These are phyloP conservation scores for Pulveroboletus sp. DNA, from an alignment of 768 basidiomycete genomes.

Conservation along the genomic window DNA sequence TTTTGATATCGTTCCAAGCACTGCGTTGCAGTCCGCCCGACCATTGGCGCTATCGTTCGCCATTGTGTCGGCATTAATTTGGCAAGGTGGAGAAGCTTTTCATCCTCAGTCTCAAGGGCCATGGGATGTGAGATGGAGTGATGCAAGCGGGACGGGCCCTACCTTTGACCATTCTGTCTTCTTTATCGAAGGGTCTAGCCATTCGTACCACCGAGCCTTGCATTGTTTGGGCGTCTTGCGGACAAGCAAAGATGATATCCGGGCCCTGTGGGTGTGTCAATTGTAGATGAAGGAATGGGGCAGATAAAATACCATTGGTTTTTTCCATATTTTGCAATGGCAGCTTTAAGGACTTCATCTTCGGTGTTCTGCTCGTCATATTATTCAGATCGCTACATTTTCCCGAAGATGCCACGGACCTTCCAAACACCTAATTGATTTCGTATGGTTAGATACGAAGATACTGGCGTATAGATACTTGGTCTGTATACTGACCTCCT, in stretches of 20 bases:
- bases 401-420: constrained; percentile 36
- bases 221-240: constrained; percentile 99
- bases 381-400: not conserved
- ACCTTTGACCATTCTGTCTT: constrained; percentile 99
- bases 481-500: constrained; percentile 52
- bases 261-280: constrained; percentile 57
- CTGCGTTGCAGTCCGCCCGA: constrained; percentile 95
- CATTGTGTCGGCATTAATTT: constrained; percentile 99
- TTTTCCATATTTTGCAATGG: constrained; percentile 96
- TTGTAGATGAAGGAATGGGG: not conserved
- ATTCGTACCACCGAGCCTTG: constrained; percentile 99
- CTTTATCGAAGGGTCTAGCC: constrained; percentile 98
- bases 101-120: constrained; percentile 79
- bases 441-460: constrained; percentile 1
- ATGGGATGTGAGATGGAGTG: not conserved
- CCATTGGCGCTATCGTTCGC: constrained; percentile 98
- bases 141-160: constrained; percentile 8
- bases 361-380: constrained; percentile 69
- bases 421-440: constrained; percentile 69
- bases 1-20: constrained; percentile 99
- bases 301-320: constrained; percentile 70
- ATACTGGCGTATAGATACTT: not conserved
- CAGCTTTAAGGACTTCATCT: constrained; percentile 98
- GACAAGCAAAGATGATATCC: constrained; percentile 95
- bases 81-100: constrained; percentile 94